Evolutionary conservation across 257 asterid genomes (phyloP).

Genomic region (Penstemon newberryi): DNA sequence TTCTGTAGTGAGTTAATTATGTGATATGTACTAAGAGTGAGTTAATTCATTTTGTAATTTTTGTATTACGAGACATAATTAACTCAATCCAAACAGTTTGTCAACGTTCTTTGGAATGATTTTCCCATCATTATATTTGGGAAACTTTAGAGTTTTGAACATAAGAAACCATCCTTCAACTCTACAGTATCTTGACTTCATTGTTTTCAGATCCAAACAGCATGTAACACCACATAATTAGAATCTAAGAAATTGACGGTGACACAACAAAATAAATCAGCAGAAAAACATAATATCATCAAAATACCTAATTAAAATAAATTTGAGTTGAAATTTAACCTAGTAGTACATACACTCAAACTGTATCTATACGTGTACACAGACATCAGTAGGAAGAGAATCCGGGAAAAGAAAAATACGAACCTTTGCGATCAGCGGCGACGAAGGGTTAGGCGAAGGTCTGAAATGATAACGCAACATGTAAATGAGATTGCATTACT

Average conservation of each 20-base stretch:
- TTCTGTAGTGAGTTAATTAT: neutral
- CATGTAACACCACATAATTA: neutral
- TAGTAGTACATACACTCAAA: too few species aligned
- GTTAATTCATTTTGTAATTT: neutral
- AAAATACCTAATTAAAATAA: neutral
- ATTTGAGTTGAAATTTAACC: too few species aligned
- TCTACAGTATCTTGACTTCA: neutral
- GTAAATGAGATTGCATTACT: neutral
- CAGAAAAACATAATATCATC: neutral
- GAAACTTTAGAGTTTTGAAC: too few species aligned
- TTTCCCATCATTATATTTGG: neutral
- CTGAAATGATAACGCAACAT: conserved; percentile 25
- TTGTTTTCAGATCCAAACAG: conserved; percentile 17
- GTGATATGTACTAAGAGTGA: neutral
- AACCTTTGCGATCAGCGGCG: conserved; percentile 29
- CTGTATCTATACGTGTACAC: too few species aligned
- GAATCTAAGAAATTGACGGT: conserved; percentile 1
- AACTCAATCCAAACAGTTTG: neutral
- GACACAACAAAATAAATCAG: conserved; percentile 20
- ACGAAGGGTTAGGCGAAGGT: conserved; percentile 21
- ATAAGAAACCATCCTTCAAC: neutral
- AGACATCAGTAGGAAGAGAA: neutral
- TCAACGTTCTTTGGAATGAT: neutral
- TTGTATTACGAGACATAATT: neutral
- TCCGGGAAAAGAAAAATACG: neutral